Evolutionary conservation across 345 rosid genomes (phyloP), one percentile per base, ranked within the genome.

Genomic region (Toxicodendron radicans): DNA sequence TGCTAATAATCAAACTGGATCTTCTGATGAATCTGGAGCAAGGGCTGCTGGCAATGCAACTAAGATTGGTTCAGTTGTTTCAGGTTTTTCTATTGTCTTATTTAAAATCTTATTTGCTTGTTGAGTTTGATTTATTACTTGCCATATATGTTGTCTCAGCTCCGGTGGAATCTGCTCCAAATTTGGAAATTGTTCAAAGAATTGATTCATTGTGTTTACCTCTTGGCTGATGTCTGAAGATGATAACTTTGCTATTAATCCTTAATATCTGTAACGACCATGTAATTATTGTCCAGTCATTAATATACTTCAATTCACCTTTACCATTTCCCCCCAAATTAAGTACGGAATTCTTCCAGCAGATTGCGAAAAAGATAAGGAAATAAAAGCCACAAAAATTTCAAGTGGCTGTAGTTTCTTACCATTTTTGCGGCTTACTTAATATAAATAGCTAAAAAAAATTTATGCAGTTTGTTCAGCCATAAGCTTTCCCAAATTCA

Each of bases 21-120:
- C n/a, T n/a, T n/a, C 5, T 52, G 30, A 71, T 74, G 59, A 76
- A 70, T 57, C 78, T 6, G 75, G 75, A 71, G 68, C n/a, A 52
- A 71, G 73, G 75, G 74, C 68, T 32, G 74, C 46, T 64, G 17
- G 73, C 57, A 57, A 68, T 60, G 69, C 60, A 33, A 71, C 82
- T 62, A 76, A 75, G 18, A 83, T 35, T 52, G 70, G 70, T 82
- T 82, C 88, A 24, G 82, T 73, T 76, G 79, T 78, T 70, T 64
- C 90, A 78, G 94, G 97, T 90, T n/a, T 57, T 67, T 48, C 65
- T 73, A 18, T 61, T 32, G 57, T 56, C 59, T 70, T n/a, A 0
- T 51, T 27, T 32, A 21, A 18, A 35, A 52, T 61, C 17, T 51
- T 13, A 38, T 12, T 3, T 58, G 45, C 11, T 30, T 23, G 49